Percentiles rank a stretch among this genome's conserved stretches.
Conservation (phyloP, 768 basidiomycete genomes). For the Pleurotus salmoneostramineus region DNA sequence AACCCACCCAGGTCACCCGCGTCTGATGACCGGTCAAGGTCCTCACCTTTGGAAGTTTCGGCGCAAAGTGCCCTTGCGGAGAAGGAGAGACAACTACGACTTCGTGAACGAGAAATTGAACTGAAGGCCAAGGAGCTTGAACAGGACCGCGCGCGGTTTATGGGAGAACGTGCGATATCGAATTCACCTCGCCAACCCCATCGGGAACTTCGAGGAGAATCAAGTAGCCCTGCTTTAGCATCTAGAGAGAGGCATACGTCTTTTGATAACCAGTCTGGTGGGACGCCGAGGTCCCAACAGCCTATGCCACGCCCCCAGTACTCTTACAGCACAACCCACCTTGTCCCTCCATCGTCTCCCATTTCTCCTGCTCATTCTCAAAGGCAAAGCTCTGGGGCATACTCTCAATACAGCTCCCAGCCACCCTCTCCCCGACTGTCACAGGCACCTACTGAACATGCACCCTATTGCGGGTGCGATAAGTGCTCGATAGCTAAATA, state of each 20-base stretch:
- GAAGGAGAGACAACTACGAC: constrained; percentile 48
- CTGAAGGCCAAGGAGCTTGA: constrained; percentile 54
- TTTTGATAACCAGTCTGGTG: background rate
- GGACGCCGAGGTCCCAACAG: constrained; percentile 4
- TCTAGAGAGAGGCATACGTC: constrained; percentile 3
- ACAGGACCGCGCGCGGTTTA: constrained; percentile 42
- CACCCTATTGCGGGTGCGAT: constrained; percentile 65
- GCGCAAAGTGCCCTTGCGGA: constrained; percentile 50
- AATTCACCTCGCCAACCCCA: background rate
- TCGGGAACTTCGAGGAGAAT: constrained; percentile 9
- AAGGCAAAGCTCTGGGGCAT: constrained; percentile 18
- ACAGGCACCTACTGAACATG: constrained; percentile 36
- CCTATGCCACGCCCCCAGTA: constrained; percentile 20
- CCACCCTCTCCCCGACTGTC: constrained; percentile 11
- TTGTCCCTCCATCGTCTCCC: constrained; percentile 29
- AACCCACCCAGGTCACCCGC: background rate
- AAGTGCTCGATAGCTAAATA: constrained; percentile 61
- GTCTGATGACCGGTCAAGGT: constrained; percentile 14
- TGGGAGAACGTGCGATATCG: constrained; percentile 26
- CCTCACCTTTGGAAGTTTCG: constrained; percentile 31
- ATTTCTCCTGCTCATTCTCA: constrained; percentile 21
- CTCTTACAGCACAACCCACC: constrained; percentile 39
- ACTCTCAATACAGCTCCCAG: constrained; percentile 9
- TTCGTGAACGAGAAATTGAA: constrained; percentile 53
- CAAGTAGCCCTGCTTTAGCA: background rate